Conservation (phyloP, 495 filamentous ascomycete genomes). For the Talaromyces ruber region DNA sequence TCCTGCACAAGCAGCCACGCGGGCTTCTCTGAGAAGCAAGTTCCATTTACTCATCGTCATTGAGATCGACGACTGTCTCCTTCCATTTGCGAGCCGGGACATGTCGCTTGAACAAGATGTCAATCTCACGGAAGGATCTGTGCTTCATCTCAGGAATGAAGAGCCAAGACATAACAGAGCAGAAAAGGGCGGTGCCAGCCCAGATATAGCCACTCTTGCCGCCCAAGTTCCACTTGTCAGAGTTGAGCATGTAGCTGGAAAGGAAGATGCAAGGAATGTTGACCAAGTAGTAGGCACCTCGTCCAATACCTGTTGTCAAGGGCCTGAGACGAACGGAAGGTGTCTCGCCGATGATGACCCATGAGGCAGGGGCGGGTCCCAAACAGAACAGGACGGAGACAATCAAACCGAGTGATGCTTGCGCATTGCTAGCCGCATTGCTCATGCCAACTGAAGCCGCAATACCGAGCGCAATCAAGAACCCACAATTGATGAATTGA, state of each 20-base stretch:
- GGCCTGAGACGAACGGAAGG: conserved; percentile 47
- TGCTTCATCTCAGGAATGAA: conserved; percentile 49
- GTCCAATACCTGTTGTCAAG: conserved; percentile 48
- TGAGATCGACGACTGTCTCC: conserved; percentile 39
- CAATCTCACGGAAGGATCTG: conserved; percentile 43
- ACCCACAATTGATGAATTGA: conserved; percentile 24
- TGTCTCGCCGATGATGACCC: conserved; percentile 51
- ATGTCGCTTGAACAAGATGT: conserved; percentile 43
- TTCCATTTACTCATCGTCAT: conserved; percentile 42
- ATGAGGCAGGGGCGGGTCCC: conserved; percentile 45
- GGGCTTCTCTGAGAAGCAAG: not conserved
- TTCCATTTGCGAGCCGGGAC: conserved; percentile 49
- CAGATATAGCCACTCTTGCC: conserved; percentile 47
- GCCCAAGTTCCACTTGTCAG: conserved; percentile 32
- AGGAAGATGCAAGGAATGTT: conserved; percentile 48
- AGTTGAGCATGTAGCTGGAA: conserved; percentile 41
- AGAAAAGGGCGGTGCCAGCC: conserved; percentile 38
- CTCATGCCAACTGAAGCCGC: conserved; percentile 28
- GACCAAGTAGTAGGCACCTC: conserved; percentile 42
- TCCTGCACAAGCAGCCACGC: not conserved
- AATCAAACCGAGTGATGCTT: conserved; percentile 47
- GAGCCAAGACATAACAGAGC: conserved; percentile 48
- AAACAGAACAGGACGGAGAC: conserved; percentile 46
- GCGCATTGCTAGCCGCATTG: conserved; percentile 29
- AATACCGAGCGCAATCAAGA: conserved; percentile 38